A percentile compares a stretch with the other conserved stretches of the same genome.
Evolutionary conservation across 148 eudicot species (phyloP).

Genomic region (Dysphania ambrosioides): DNA sequence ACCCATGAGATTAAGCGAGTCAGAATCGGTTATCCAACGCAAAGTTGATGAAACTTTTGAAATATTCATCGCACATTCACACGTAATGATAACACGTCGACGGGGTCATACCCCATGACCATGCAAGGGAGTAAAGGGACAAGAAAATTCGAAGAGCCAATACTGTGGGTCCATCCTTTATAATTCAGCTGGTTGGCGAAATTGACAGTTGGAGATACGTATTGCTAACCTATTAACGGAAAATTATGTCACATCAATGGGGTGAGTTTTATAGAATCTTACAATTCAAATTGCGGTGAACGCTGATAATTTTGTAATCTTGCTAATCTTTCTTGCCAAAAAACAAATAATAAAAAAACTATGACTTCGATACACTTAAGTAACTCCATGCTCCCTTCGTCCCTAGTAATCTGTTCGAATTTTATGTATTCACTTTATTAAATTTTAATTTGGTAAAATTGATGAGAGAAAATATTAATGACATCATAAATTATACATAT

Average conservation of each 20-base stretch:
- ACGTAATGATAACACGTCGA: background rate
- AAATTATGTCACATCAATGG: background rate
- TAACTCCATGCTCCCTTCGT: no score
- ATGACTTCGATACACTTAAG: no score
- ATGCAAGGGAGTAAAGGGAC: background rate
- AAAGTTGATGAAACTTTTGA: background rate
- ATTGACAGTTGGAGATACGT: constrained; percentile 15
- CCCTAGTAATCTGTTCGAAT: no score
- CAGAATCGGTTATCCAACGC: background rate
- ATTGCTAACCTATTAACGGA: background rate
- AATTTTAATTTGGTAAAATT: no score
- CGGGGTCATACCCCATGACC: background rate
- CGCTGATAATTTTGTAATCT: no score
- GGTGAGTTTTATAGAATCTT: no score
- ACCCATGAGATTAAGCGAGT: background rate
- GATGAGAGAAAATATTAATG: no score
- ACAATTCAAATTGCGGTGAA: no score
- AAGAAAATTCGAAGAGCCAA: background rate
- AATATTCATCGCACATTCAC: background rate
- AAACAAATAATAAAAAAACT: no score
- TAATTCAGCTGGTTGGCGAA: constrained; percentile 1
- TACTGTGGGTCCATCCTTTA: constrained; percentile 1
- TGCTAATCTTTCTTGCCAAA: no score
- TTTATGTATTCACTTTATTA: no score
- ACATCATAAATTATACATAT: no score